Percentiles rank a stretch among this genome's conserved stretches.
Conservation (phyloP, 352 stramenopile species). For the Phytopythium helicoides region DNA sequence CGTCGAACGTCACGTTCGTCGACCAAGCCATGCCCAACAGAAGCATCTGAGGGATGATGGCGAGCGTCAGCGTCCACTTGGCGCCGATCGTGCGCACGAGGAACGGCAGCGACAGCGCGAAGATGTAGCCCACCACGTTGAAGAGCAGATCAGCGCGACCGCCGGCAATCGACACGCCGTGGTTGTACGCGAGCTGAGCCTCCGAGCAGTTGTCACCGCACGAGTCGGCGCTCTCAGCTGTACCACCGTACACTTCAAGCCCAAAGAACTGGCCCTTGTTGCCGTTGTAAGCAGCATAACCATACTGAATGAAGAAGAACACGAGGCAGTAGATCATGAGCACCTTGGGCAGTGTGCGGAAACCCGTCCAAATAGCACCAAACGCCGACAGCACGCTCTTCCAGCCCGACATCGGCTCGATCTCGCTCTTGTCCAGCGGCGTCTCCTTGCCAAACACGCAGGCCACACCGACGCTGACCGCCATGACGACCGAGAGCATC, state of each 20-base stretch:
- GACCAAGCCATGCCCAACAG: constrained; percentile 52
- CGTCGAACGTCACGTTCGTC: constrained; percentile 30
- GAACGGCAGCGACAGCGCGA: constrained; percentile 36
- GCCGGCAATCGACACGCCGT: constrained; percentile 43
- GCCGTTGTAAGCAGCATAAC: constrained; percentile 54
- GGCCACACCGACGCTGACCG: no score
- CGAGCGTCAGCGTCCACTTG: constrained; percentile 36
- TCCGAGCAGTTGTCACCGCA: constrained; percentile 30
- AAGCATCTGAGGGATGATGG: constrained; percentile 42
- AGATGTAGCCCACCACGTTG: constrained; percentile 43
- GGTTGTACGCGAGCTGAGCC: constrained; percentile 37
- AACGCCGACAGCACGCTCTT: constrained; percentile 32
- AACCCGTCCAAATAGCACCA: constrained; percentile 29
- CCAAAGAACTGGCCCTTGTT: constrained; percentile 71
- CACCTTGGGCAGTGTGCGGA: constrained; percentile 28
- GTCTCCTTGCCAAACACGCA: no score
- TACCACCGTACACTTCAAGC: constrained; percentile 39
- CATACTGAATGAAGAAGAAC: constrained; percentile 46
- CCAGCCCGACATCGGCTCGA: constrained; percentile 15
- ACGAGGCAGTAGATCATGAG: constrained; percentile 30
- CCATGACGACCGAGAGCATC: no score
- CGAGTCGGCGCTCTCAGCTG: constrained; percentile 27
- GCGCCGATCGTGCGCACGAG: constrained; percentile 42
- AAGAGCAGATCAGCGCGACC: no score
- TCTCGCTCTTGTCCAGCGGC: constrained; percentile 8